Evolutionary conservation across 2,329 filamentous ascomycete genomes (phyloP), one percentile per base, ranked within the genome.

Genomic region (Trichoderma sp.): DNA sequence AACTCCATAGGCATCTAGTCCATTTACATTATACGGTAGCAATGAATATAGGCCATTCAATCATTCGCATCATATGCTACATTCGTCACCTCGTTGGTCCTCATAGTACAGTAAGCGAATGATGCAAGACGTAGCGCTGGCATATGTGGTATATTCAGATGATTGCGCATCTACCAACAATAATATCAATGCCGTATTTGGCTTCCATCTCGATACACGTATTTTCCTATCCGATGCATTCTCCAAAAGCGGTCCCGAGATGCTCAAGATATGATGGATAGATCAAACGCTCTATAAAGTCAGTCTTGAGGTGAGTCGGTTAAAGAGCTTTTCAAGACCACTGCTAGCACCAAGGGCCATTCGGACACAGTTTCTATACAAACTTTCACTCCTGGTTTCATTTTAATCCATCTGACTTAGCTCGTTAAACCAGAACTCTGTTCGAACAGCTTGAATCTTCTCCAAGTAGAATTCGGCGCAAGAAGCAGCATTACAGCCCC

Each of bases 401-500:
- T 28, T 51, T 13, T 28, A 26, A n/a, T n/a, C 30, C n/a, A 21
- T n/a, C n/a, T 30, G 26, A 32, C 68, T 63, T 46, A 79, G 66
- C 32, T 72, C 72, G 13, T 55, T 49, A 49, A 75, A 52, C 79
- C 79, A 81, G 68, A 79, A 79, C 3, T 74, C 72, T 49, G 66
- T 75, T 18, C 79, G 73, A 4, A 68, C 68, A 1, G 39, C 55
- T 16, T 73, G 68, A 30, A 81, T 70, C 14, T 69, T 74, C 8
- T 77, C 71, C 26, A 77, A 37, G 49, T 81, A 81, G 68, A 77
- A 79, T 13, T 71, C 70, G 18, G 77, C 78, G 26, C 73, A 74
- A 0, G 70, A 46, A 0, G 39, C 69, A 16, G 71, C 52, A 26
- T 80, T 70, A 8, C 59, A 70, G 0, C 77, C 73, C 8, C 69